Evolutionary conservation across 2,329 filamentous ascomycete species (phyloP).

Genomic region (Botryosphaeria dothidea): DNA sequence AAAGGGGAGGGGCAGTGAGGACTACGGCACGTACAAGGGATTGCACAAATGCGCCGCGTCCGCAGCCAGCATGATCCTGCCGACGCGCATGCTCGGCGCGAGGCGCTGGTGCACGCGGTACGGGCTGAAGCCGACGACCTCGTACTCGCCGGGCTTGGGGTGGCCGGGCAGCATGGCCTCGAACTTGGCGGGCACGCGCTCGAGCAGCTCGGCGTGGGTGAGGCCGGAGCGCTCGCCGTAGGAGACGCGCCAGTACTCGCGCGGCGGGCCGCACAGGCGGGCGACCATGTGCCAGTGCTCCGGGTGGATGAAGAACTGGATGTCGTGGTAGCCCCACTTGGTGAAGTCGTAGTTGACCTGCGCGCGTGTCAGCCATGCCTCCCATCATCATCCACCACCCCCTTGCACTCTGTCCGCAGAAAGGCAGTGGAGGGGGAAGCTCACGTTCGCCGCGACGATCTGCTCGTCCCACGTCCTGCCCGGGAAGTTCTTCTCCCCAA

Average conservation of each 20-base stretch:
- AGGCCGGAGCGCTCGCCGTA: constrained; percentile 61
- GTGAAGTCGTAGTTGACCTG: constrained; percentile 61
- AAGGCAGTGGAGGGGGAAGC: constrained; percentile 21
- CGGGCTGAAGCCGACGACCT: constrained; percentile 58
- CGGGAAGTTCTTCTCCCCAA: constrained; percentile 47
- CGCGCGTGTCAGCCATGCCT: neutral
- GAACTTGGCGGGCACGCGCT: constrained; percentile 58
- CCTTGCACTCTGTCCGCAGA: neutral
- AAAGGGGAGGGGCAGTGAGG: too few relatives aligned
- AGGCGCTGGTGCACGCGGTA: constrained; percentile 65
- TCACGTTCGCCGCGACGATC: constrained; percentile 64
- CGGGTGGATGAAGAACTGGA: constrained; percentile 63
- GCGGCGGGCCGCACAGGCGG: constrained; percentile 46
- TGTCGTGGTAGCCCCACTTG: constrained; percentile 56
- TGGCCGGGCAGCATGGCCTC: constrained; percentile 60
- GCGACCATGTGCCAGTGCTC: constrained; percentile 65
- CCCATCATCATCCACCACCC: neutral
- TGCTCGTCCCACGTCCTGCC: constrained; percentile 62
- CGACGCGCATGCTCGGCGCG: constrained; percentile 58
- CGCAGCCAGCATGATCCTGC: constrained; percentile 58
- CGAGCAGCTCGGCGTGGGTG: constrained; percentile 54
- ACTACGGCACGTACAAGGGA: constrained; percentile 40
- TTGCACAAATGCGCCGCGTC: constrained; percentile 64
- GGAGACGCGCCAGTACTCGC: constrained; percentile 64
- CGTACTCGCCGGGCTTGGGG: constrained; percentile 60